Evolutionary conservation across 1,139 yeast species (phyloP).

Genomic region (Geotrichum phurueaensis): DNA sequence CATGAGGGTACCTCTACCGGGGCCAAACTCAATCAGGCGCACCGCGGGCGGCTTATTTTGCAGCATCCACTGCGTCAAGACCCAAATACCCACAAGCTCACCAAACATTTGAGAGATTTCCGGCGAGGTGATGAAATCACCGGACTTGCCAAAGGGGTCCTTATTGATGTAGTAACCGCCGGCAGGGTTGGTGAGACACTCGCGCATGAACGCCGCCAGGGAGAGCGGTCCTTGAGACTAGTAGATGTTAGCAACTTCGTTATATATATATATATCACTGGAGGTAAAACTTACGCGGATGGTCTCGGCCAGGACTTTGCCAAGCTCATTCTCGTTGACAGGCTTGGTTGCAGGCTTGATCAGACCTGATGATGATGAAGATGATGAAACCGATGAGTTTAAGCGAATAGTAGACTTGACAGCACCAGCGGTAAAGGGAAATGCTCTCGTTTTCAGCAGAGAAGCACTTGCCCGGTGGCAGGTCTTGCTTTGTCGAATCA

Average conservation of each 20-base stretch:
- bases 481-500: neutral
- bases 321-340: conserved; percentile 15
- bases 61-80: conserved; percentile 48
- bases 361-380: neutral
- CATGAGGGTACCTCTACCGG: conserved; percentile 80
- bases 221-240: conserved; percentile 69
- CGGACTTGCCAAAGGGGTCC: conserved; percentile 62
- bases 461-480: neutral
- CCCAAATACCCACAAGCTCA: conserved; percentile 76
- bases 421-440: neutral
- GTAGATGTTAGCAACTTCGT: too few species aligned
- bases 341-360: neutral
- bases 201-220: conserved; percentile 70
- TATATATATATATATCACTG: neutral
- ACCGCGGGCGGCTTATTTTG: conserved; percentile 49
- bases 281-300: conserved; percentile 9
- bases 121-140: conserved; percentile 82
- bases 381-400: neutral
- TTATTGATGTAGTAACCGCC: conserved; percentile 76
- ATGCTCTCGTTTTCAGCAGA: neutral
- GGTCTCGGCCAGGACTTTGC: conserved; percentile 17
- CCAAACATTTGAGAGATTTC: conserved; percentile 87
- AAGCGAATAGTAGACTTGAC: neutral
- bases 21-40: conserved; percentile 77
- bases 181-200: conserved; percentile 72